A percentile compares a stretch with the other conserved stretches of the same genome.
Conservation (phyloP, 768 basidiomycete genomes). For the Leucocoprinus sp. region DNA sequence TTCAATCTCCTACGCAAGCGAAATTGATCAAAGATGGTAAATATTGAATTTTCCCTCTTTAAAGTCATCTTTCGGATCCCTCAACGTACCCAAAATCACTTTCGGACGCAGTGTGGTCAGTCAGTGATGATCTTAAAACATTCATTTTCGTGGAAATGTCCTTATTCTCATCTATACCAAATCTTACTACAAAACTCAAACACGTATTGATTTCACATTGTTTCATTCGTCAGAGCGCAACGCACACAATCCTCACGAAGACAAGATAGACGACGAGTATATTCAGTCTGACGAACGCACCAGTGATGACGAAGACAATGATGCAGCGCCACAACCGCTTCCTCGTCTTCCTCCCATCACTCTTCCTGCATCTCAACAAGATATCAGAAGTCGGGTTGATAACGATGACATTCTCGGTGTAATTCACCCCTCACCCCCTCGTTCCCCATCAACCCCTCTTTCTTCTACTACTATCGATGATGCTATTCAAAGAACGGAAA, state of each 20-base stretch:
- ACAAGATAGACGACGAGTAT: conserved; percentile 8
- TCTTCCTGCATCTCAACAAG: not conserved
- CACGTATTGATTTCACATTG: not conserved
- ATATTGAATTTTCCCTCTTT: conserved; percentile 22
- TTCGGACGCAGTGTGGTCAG: not conserved
- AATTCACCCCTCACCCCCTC: conserved; percentile 4
- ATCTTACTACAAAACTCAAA: not conserved
- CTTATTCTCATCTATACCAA: not conserved
- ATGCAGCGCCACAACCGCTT: conserved; percentile 5
- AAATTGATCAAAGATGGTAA: conserved; percentile 23
- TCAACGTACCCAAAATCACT: not conserved
- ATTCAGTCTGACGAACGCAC: not conserved
- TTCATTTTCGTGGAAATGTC: not conserved
- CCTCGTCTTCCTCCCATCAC: conserved; percentile 1
- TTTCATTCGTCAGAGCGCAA: conserved; percentile 4
- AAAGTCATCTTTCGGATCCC: not conserved
- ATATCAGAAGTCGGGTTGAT: not conserved
- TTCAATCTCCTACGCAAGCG: not conserved
- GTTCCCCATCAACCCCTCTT: not conserved
- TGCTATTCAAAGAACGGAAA: not conserved
- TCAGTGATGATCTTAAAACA: not conserved
- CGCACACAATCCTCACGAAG: not conserved
- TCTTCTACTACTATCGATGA: not conserved
- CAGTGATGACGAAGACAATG: conserved; percentile 11
- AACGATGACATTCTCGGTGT: not conserved